Percentiles rank a stretch among this genome's conserved stretches.
Evolutionary conservation across 768 basidiomycete species (phyloP).

Genomic region (Galerina sulciceps): DNA sequence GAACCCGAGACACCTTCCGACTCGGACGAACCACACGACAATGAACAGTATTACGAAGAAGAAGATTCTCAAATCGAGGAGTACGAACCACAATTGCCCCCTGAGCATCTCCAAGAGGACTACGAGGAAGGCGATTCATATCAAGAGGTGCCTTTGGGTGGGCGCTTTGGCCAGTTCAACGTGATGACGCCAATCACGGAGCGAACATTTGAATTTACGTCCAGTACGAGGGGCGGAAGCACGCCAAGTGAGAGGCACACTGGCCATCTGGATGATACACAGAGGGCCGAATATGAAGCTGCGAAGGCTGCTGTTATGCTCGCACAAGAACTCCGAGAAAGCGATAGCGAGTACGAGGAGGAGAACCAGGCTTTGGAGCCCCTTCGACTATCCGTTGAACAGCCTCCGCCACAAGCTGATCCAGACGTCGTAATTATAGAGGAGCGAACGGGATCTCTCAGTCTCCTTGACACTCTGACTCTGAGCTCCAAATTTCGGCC

Average conservation of each 20-base stretch:
- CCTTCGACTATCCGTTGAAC: constrained; percentile 28
- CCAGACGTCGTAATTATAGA: constrained; percentile 43
- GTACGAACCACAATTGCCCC: constrained; percentile 33
- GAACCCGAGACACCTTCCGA: constrained; percentile 29
- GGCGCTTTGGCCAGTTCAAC: constrained; percentile 81
- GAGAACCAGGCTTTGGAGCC: constrained; percentile 30
- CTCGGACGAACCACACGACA: constrained; percentile 34
- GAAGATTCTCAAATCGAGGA: constrained; percentile 34
- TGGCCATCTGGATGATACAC: constrained; percentile 22
- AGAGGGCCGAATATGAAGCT: constrained; percentile 49
- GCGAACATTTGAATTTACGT: constrained; percentile 83
- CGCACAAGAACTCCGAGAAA: constrained; percentile 51
- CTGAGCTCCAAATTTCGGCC: constrained; percentile 69
- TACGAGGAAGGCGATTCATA: constrained; percentile 46
- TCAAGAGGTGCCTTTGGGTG: constrained; percentile 62
- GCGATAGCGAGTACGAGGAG: constrained; percentile 32
- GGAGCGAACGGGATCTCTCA: constrained; percentile 67
- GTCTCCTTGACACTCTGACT: constrained; percentile 65
- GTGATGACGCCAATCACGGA: constrained; percentile 99
- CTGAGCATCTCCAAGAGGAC: constrained; percentile 30
- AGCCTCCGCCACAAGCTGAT: constrained; percentile 25
- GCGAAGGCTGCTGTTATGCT: constrained; percentile 55
- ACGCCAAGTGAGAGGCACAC: constrained; percentile 44
- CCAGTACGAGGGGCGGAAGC: constrained; percentile 54
- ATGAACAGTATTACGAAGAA: constrained; percentile 31